Conservation (phyloP, 345 rosid species). For the Balakata baccata region DNA sequence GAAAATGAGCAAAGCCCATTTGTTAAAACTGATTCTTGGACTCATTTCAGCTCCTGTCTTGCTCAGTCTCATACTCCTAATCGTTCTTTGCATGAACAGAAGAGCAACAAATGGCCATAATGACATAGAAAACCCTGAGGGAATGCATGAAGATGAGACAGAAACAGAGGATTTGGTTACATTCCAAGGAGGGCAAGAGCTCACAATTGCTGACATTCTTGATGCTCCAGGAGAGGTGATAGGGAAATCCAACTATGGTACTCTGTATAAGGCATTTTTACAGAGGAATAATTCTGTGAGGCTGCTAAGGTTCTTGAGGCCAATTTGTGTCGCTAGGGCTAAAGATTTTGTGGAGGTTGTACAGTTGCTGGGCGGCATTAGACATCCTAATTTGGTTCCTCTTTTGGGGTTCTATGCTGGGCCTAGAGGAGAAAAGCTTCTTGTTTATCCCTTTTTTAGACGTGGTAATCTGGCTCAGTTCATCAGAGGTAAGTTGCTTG, state of each 20-base stretch:
- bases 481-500: constrained; percentile 53
- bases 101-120: constrained; percentile 8
- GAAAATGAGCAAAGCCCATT: constrained; percentile 49
- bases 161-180: constrained; percentile 55
- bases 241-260: constrained; percentile 82
- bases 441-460: constrained; percentile 64
- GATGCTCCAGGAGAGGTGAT: constrained; percentile 97
- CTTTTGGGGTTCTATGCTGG: constrained; percentile 85
- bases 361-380: constrained; percentile 51
- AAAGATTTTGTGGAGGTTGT: constrained; percentile 51
- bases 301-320: constrained; percentile 81
- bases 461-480: constrained; percentile 68
- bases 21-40: constrained; percentile 48
- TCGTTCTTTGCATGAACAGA: constrained; percentile 38
- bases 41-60: constrained; percentile 38
- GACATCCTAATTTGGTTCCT: constrained; percentile 82
- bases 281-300: constrained; percentile 49
- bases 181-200: constrained; percentile 67
- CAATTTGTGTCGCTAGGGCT: constrained; percentile 50
- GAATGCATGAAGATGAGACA: constrained; percentile 22
- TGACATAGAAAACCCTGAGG: constrained; percentile 41
- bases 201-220: constrained; percentile 70
- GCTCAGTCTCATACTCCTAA: constrained; percentile 31
- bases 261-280: constrained; percentile 74
- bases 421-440: constrained; percentile 88